Base-by-base conservation (phyloP, 2,329 filamentous ascomycete species). In the Ophiocordyceps robertsii region DNA sequence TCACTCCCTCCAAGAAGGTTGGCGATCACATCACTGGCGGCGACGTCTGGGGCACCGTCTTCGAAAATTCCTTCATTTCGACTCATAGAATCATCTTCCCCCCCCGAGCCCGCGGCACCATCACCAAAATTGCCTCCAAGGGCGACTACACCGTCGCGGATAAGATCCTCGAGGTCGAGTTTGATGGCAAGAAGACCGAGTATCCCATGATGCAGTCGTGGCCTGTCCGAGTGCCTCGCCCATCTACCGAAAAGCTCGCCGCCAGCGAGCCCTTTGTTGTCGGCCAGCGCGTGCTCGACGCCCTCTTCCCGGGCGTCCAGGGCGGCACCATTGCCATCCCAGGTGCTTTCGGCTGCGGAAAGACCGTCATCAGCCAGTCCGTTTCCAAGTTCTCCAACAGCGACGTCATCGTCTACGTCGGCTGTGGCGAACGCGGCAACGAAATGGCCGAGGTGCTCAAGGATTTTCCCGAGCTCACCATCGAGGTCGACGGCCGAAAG, bases 401-500 rank as follows among this genome's bases (percentile, higher is more conserved):
- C 64, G 92, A 98, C 63, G 86, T 96, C 58, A 98, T 98, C 53
- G 85, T 98, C 54, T 98, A 98, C 62, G 92, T 98, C 46, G 92
- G 92, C 68, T 59, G 66, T 24, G 86, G 89, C 54, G 92, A 98
- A 69, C 84, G 92, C 55, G 92, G 92, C 53, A 98, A 98, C 61
- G 92, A 98, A 68, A 98, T 98, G 92, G 92, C 92, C 50, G 92
- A 98, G 75, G 92, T 98, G 53, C 75, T 98, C 75, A 96, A 95
- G 84, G 92, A 98, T 67, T 98, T 98, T 74, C 92, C 92, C 46
- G 89, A 96, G 75, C 84, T 98, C 51, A 84, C 85, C 39, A 98
- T 98, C 59, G 83, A 93, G 16, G 80, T 96, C 53, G 83, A 95
- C 37, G 92, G 92, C 55, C 87, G 90, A 60, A 83, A 90, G 67